These are phyloP conservation scores for Fusarium clavum DNA, from an alignment of 2,329 filamentous ascomycete genomes.

Conservation along the genomic window DNA sequence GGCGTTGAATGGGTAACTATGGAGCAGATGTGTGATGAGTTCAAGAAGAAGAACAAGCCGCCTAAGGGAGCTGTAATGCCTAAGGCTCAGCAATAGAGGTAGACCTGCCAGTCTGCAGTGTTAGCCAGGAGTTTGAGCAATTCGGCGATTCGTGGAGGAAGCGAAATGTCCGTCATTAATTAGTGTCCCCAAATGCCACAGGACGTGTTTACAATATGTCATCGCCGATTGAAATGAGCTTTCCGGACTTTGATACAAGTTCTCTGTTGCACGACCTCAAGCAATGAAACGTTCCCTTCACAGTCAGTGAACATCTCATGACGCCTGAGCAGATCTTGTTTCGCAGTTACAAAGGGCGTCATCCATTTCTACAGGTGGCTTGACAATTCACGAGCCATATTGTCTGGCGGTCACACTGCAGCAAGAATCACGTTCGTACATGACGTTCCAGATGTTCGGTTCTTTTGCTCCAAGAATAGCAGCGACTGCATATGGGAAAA, in stretches of 20 bases:
- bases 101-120: background rate
- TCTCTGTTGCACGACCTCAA: background rate
- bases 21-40: conserved; percentile 78
- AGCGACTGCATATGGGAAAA: too few relatives aligned
- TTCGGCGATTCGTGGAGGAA: background rate
- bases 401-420: background rate
- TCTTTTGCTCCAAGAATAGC: background rate
- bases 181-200: background rate
- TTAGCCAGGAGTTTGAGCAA: background rate
- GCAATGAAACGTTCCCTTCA: background rate
- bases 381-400: background rate
- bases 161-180: background rate
- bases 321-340: background rate
- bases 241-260: background rate
- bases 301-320: background rate
- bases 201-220: too few relatives aligned
- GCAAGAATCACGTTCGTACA: background rate
- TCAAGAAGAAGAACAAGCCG: conserved; percentile 72
- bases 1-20: conserved; percentile 76
- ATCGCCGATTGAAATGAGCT: background rate
- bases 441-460: background rate
- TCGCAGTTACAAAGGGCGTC: background rate
- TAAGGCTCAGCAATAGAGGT: background rate
- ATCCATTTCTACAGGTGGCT: background rate
- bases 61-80: conserved; percentile 63